These are phyloP conservation scores for Collariella sp. DNA, from an alignment of 495 filamentous ascomycete genomes.

Conservation along the genomic window DNA sequence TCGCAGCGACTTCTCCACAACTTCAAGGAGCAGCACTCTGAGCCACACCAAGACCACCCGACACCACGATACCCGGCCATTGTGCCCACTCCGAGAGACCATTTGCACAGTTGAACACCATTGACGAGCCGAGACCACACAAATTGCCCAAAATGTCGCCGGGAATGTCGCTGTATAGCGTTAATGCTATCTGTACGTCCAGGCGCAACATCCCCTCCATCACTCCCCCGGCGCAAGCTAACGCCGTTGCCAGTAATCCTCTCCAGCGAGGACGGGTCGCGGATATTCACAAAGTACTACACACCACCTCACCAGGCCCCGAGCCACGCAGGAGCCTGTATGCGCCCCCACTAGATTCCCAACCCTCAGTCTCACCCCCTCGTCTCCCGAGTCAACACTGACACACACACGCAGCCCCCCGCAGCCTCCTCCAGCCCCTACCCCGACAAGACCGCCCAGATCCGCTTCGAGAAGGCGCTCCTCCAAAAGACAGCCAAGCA, in stretches of 20 bases:
- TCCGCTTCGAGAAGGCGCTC: conserved; percentile 90
- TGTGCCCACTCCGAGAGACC: not conserved
- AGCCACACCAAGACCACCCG: not conserved
- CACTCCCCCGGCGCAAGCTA: not conserved
- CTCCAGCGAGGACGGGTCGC: conserved; percentile 74
- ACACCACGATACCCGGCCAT: conserved; percentile 4
- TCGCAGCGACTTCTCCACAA: conserved; percentile 23
- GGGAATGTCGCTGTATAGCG: conserved; percentile 76
- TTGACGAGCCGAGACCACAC: not conserved
- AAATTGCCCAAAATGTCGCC: conserved; percentile 33
- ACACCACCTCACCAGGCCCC: conserved; percentile 66
- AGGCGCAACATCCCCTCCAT: not conserved
- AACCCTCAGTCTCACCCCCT: not conserved
- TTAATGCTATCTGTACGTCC: conserved; percentile 72
- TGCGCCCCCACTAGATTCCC: too few species aligned
- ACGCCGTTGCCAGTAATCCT: conserved; percentile 40
- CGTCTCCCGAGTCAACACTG: not conserved
- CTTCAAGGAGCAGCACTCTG: not conserved
- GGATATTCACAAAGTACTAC: conserved; percentile 96
- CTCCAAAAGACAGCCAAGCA: conserved; percentile 95
- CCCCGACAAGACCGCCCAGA: conserved; percentile 83
- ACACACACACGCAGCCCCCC: conserved; percentile 10
- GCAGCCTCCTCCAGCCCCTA: conserved; percentile 50
- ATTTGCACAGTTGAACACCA: not conserved
- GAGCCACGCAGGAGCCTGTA: conserved; percentile 32